Evolutionary conservation across 352 stramenopile genomes (phyloP), one percentile per base, ranked within the genome.

Genomic region (Phytophthora tubulina): DNA sequence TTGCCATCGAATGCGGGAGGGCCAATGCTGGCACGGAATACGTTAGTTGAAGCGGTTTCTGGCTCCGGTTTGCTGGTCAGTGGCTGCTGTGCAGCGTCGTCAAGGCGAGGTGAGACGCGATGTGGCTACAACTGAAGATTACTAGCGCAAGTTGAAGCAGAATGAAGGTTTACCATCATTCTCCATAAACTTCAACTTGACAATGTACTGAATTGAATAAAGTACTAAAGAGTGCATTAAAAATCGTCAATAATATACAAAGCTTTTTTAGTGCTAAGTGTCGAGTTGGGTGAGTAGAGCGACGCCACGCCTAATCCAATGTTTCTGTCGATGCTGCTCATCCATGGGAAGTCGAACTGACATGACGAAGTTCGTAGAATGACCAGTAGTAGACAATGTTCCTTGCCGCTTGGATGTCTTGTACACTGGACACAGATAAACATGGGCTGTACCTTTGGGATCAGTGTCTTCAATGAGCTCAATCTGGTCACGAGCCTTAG

Each of bases 291-390:
- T 98, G 33, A 99, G 87, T 71, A 99, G 87, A 27, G 96, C 96
- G 15, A 98, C 93, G 31, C 96, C 96, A 21, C 93, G 84, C 57
- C 96, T 94, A 65, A 99, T 98, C 94, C 95, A 99, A 75, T 98
- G 92, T 65, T 98, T 98, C 72, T 98, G 92, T 14, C 88, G 81
- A 59, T 98, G 90, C 39, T 85, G 50, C 1, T 75, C 72, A 39
- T 86, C 82, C 83, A 98, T 98, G 31, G 95, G 96, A 27, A 99
- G 66, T 41, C 89, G 86, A 42, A 98, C 90, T 15, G 90, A 98
- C 92, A 98, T 98, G 75, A 98, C 95, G 78, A 98, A 98, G 80
- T 98, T 98, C 30, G 95, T 98, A 41, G 92, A 98, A 63, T 98
- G 95, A 32, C 95, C 95, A 27, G 95, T 98, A 4, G 95, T 98